Base-by-base conservation (phyloP, 441 rosid genomes). In the Brassica hybrid region DNA sequence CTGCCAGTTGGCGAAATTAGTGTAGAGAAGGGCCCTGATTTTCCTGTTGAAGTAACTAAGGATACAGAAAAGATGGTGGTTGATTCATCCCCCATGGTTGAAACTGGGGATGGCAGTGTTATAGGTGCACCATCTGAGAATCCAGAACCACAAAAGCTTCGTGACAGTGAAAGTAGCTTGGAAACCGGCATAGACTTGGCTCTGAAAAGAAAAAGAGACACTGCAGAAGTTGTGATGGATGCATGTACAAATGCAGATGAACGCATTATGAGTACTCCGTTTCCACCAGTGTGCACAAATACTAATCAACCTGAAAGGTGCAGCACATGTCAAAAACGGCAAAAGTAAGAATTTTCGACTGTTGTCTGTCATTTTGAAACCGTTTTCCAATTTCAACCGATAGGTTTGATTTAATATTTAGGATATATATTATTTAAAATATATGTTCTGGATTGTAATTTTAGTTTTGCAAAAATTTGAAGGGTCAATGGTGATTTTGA, bases 311-410 rank as follows among this genome's bases (percentile, higher is more conserved):
- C 23, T 8, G 81, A 79, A 77, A 76, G 54, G 50, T 75, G 85
- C 84, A 74, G 50, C 62, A 7, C 76, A 48, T 75, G 84, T 75
- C 74, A 57, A 23, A 88, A 88, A 69, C 83, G 81, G 73, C 80
- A 80, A 82, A 90, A 91, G 97, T 91, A 86, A 74, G 79, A 18
- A 62, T 27, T 38, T 18, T 32, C 54, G 13, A 34, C 1, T 13
- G 27, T 54, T 71, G 41, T 7, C 30, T 27, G 76, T 71, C 59
- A 65, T 27, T 34, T 82, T 30, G 27, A 36, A 63, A 18, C 41
- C 13, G 61, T 67, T 57, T 50, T 57, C 65, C 69, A 61, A 60
- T 57, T 61, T 13, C 23, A 48, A 69, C 43, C 38, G 13, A 62
- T 62, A 41, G 14, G 41, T 52, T 27, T 69, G 56, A 7, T 34